A percentile compares a stretch with the other conserved stretches of the same genome.
These are phyloP conservation scores for Nannochloropsis granulata DNA, from an alignment of 108 stramenopile species.

Conservation along the genomic window DNA sequence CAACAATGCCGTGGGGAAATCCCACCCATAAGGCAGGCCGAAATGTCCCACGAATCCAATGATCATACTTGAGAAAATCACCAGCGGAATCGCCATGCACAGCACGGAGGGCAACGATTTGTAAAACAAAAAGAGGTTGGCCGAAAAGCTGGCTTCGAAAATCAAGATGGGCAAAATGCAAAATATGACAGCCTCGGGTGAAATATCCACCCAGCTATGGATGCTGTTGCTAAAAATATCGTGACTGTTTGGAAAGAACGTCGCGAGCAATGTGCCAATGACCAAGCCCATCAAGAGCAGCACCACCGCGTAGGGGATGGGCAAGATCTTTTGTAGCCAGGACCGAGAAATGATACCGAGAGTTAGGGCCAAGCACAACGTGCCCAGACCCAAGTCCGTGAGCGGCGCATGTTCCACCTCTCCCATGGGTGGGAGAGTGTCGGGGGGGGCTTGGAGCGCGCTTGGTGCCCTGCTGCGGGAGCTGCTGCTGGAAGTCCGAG, in stretches of 20 bases:
- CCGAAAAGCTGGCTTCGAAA: conserved; percentile 23
- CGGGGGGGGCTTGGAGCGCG: background rate
- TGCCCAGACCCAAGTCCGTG: background rate
- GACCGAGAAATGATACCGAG: background rate
- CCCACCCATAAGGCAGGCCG: conserved; percentile 10
- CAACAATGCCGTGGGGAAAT: conserved; percentile 33
- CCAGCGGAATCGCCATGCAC: conserved; percentile 12
- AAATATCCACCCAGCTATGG: conserved; percentile 20
- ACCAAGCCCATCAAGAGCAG: conserved; percentile 59
- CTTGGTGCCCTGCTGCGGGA: background rate
- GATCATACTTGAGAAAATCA: background rate
- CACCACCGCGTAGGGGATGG: conserved; percentile 21
- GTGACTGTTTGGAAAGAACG: background rate
- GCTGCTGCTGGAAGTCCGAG: too few species aligned
- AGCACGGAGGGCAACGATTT: conserved; percentile 25
- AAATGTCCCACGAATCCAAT: background rate
- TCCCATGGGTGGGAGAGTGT: background rate
- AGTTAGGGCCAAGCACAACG: background rate
- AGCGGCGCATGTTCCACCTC: background rate
- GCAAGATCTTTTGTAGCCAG: background rate
- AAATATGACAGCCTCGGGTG: conserved; percentile 36
- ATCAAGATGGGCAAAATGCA: conserved; percentile 26
- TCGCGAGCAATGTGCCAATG: conserved; percentile 6
- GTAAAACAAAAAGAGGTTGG: conserved; percentile 34
- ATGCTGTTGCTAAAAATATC: background rate